These are phyloP conservation scores for Mycena venus DNA, from an alignment of 768 basidiomycete species.

Conservation along the genomic window DNA sequence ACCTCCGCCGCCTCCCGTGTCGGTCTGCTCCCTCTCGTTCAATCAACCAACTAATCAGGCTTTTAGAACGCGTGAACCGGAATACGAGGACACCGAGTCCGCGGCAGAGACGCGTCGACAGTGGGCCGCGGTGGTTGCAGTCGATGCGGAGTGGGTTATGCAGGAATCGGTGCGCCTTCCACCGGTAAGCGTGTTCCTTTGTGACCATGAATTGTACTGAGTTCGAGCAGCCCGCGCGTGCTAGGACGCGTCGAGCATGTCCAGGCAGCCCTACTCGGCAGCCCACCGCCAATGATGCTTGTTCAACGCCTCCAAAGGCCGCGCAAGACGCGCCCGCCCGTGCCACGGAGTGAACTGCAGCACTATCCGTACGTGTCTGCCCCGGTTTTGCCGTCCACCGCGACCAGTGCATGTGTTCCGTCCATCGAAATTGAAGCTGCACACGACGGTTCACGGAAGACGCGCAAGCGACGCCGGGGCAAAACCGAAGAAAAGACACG, in stretches of 20 bases:
- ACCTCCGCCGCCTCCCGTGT: conserved; percentile 57
- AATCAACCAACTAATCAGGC: not conserved
- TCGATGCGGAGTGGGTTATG: conserved; percentile 51
- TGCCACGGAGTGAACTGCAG: conserved; percentile 41
- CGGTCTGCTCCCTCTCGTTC: conserved; percentile 20
- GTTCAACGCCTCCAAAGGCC: conserved; percentile 44
- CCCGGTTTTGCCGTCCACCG: conserved; percentile 2
- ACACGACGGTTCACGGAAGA: not conserved
- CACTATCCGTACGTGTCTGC: conserved; percentile 49
- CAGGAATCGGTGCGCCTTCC: conserved; percentile 34
- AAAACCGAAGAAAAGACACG: conserved; percentile 38
- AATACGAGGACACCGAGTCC: conserved; percentile 59
- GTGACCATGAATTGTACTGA: not conserved
- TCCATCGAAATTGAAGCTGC: conserved; percentile 9
- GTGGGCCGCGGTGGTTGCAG: conserved; percentile 54
- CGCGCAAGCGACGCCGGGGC: conserved; percentile 10
- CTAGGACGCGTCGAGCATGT: conserved; percentile 30
- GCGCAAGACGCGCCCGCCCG: conserved; percentile 59
- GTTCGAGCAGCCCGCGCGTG: conserved; percentile 15
- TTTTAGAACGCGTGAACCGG: conserved; percentile 62
- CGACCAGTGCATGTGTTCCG: not conserved
- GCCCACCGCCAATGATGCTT: conserved; percentile 45
- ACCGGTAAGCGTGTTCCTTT: conserved; percentile 31
- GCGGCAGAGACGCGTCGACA: conserved; percentile 58
- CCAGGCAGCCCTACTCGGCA: not conserved